Conservation (phyloP, 495 filamentous ascomycete species). For the Aspergillus cavernicola region DNA sequence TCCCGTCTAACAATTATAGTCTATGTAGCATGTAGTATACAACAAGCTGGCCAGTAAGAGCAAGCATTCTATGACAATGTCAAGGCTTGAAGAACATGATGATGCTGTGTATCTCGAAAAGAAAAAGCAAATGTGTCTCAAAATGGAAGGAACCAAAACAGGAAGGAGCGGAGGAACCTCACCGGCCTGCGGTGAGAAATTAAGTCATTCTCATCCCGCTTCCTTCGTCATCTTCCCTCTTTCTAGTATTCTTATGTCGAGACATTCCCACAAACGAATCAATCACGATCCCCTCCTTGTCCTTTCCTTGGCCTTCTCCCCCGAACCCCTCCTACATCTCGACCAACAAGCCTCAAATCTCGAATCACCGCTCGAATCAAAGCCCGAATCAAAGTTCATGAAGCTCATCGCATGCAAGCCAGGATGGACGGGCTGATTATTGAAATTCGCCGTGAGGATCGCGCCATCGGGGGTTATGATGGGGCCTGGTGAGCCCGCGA, state of each 20-base stretch:
- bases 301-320: neutral
- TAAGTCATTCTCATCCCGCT: no score
- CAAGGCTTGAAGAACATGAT: no score
- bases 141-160: neutral
- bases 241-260: no score
- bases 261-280: neutral
- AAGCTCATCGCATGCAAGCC: constrained; percentile 35
- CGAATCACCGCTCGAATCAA: neutral
- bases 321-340: neutral
- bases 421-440: constrained; percentile 8
- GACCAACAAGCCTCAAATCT: neutral
- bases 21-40: neutral
- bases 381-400: constrained; percentile 24
- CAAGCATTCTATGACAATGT: neutral
- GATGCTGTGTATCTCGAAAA: no score
- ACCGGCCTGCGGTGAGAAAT: constrained; percentile 1
- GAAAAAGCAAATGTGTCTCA: no score
- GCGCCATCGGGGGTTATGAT: constrained; percentile 8
- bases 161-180: neutral
- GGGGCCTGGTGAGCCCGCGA: neutral
- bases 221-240: no score
- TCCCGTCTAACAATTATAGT: neutral
- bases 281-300: neutral
- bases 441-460: constrained; percentile 27
- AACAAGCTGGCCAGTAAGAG: neutral